Evolutionary conservation across 257 asterid genomes (phyloP).

Genomic region (Fraxinus cuspidata): DNA sequence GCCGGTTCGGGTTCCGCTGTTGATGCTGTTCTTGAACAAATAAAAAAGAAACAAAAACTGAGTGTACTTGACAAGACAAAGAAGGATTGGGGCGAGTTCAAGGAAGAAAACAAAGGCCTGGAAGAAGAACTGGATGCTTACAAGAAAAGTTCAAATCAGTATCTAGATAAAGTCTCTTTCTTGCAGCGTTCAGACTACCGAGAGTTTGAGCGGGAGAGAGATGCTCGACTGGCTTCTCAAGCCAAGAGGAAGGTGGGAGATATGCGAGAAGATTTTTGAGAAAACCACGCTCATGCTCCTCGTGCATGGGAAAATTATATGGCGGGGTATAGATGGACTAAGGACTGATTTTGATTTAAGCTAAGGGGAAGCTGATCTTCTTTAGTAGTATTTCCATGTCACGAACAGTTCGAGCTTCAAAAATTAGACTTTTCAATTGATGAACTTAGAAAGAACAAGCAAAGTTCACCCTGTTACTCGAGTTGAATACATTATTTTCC

Average conservation of each 20-base stretch:
- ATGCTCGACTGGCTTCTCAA: slow-evolving; percentile 79
- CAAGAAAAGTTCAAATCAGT: slow-evolving; percentile 91
- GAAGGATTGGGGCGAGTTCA: slow-evolving; percentile 97
- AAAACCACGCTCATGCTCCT: background rate
- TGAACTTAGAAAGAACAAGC: background rate
- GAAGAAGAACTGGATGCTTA: slow-evolving; percentile 91
- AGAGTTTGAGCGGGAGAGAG: slow-evolving; percentile 91
- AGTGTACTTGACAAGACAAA: slow-evolving; percentile 94
- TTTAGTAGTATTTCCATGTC: background rate
- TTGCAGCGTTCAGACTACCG: slow-evolving; percentile 86
- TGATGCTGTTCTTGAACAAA: slow-evolving; percentile 87
- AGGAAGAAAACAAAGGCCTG: slow-evolving; percentile 79
- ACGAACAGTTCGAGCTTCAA: background rate
- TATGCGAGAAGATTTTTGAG: slow-evolving; percentile 71
- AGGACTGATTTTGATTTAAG: background rate
- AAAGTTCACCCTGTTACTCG: background rate
- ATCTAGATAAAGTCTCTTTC: slow-evolving; percentile 83
- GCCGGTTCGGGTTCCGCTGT: slow-evolving; percentile 73
- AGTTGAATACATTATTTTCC: background rate
- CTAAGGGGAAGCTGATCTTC: background rate
- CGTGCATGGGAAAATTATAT: background rate
- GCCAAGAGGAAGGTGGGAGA: slow-evolving; percentile 73
- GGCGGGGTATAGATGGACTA: background rate
- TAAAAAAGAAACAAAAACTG: slow-evolving; percentile 84
- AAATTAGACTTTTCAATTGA: background rate